Evolutionary conservation across 176 grass and related monocot genomes (phyloP), one percentile per base, ranked within the genome.

Genomic region (Poa annua): DNA sequence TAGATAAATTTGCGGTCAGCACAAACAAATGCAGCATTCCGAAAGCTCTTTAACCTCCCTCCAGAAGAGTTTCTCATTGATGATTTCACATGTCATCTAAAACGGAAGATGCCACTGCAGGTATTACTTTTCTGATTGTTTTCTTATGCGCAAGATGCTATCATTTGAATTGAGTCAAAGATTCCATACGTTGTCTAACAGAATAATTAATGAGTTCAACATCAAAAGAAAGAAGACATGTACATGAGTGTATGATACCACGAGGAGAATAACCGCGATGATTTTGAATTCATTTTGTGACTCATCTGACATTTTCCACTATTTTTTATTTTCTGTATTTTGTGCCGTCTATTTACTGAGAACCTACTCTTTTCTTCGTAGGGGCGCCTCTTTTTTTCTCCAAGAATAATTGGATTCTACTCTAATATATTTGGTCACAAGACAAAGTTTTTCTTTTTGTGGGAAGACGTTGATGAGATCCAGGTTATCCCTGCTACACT

Each of bases 361-460:
- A 34, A 20, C 49, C 67, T 9, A 38, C 17, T 9, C 3, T 77
- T 69, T 75, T 34, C 82, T 13, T 69, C 87, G 21, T 74, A 98
- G 96, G 96, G 96, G 11, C 91, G 96, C 12, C 85, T 98, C 20
- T 98, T 98, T 88, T 84, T 98, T 14, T 98, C 96, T 71, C 96
- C 96, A 77, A 92, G 96, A 90, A 98, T 96, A 90, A 86, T 96
- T 86, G 93, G 96, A 45, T 98, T 98, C 85, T 91, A 96, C 74
- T 87, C 96, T 4, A 98, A 92, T 79, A 82, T 98, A 72, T 98
- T 98, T 86, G 96, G 96, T 29, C 96, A 93, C 83, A 98, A 95
- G 79, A 98, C 96, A 57, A 98, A 95, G 61, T 98, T 98, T 88
- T 98, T 98, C 93, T 93, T 98, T 88, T 80, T 98, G 78, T 98